These are phyloP conservation scores for Epicoccum nigrum DNA, from an alignment of 2,329 filamentous ascomycete species.

Conservation along the genomic window DNA sequence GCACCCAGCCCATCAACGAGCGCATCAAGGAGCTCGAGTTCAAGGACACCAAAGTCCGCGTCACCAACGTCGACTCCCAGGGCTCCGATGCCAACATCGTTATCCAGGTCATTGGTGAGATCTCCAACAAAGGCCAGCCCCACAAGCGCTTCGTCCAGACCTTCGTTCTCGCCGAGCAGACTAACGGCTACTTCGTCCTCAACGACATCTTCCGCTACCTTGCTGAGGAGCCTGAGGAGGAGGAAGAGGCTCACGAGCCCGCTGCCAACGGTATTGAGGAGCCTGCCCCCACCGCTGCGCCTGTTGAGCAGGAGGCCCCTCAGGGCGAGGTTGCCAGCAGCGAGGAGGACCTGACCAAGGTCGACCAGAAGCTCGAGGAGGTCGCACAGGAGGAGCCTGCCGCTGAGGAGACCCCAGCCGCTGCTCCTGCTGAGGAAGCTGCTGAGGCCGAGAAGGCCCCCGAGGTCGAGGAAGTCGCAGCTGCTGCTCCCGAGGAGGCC, in stretches of 20 bases:
- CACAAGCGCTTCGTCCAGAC: conserved; percentile 98
- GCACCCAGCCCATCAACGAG: conserved; percentile 80
- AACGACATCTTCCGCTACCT: conserved; percentile 98
- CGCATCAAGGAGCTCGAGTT: conserved; percentile 92
- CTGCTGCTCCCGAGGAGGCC: conserved; percentile 47
- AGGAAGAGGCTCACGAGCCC: conserved; percentile 49
- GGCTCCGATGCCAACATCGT: conserved; percentile 91
- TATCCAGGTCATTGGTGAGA: conserved; percentile 97
- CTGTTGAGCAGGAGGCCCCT: conserved; percentile 36
- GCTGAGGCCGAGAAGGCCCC: conserved; percentile 44
- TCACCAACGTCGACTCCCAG: conserved; percentile 97
- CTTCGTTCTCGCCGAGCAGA: conserved; percentile 94
- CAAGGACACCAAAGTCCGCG: conserved; percentile 97
- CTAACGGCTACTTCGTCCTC: conserved; percentile 95
- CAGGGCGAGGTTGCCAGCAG: conserved; percentile 43
- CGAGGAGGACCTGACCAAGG: conserved; percentile 56
- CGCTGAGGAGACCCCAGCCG: conserved; percentile 33
- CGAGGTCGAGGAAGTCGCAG: conserved; percentile 50
- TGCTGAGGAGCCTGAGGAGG: conserved; percentile 78
- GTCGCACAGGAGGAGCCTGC: conserved; percentile 46
- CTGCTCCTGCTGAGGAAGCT: conserved; percentile 47
- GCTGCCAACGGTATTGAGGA: conserved; percentile 49
- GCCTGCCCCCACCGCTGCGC: conserved; percentile 46
- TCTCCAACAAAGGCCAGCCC: conserved; percentile 89
- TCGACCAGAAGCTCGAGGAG: conserved; percentile 80